phyloP scores from a whole-genome alignment of 352 stramenopile genomes.

The Globisporangium paroecandrum region DNA sequence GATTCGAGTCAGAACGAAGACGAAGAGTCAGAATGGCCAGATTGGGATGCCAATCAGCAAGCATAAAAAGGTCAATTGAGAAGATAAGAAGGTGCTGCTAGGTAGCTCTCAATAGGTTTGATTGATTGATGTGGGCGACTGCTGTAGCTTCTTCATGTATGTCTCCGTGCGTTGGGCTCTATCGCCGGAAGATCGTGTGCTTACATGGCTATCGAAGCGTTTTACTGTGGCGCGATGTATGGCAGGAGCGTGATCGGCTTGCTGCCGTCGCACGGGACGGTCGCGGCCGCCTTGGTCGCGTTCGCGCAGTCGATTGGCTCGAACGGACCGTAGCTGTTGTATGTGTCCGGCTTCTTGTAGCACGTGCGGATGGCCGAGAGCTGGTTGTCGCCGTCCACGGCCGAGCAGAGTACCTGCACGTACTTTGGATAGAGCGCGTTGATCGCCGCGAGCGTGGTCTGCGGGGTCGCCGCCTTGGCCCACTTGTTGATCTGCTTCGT shows the following conservation, averaged over 20 bases:
- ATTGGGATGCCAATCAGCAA: background rate
- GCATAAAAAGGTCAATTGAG: background rate
- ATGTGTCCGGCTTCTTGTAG: slow-evolving; percentile 32
- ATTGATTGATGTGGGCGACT: no score
- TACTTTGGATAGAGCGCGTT: slow-evolving; percentile 52
- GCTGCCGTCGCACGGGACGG: slow-evolving; percentile 2
- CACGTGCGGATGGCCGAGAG: slow-evolving; percentile 71
- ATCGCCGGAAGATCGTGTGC: background rate
- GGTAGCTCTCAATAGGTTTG: no score
- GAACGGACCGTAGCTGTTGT: slow-evolving; percentile 10
- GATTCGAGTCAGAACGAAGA: slow-evolving; percentile 1
- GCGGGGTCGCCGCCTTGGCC: slow-evolving; percentile 25
- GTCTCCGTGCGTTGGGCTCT: background rate
- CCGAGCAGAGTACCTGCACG: slow-evolving; percentile 67
- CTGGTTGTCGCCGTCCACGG: slow-evolving; percentile 48
- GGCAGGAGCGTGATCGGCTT: slow-evolving; percentile 14
- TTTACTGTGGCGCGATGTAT: slow-evolving; percentile 14
- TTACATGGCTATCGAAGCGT: background rate
- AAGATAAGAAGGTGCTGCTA: background rate
- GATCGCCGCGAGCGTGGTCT: slow-evolving; percentile 31
- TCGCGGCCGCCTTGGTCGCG: slow-evolving; percentile 9
- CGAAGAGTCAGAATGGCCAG: no score
- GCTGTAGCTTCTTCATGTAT: no score
- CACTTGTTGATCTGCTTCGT: slow-evolving; percentile 56
- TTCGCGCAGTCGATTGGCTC: slow-evolving; percentile 14